Conservation (phyloP, 495 filamentous ascomycete species). For the Xylaria telfairii region DNA sequence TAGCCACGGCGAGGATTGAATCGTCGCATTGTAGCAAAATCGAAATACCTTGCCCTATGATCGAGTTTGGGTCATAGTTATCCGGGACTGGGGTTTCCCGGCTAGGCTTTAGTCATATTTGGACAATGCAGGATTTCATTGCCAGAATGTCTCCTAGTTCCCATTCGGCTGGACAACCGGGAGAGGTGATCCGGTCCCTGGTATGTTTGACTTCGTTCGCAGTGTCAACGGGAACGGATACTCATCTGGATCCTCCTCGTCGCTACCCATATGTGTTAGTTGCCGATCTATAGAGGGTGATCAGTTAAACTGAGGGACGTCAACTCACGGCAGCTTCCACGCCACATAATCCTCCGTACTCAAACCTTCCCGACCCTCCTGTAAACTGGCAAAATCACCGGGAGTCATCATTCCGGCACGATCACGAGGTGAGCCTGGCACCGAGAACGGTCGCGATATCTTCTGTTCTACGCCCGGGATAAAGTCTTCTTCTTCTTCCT, state of each 20-base stretch:
- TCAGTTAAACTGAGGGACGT: neutral
- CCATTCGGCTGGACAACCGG: constrained; percentile 50
- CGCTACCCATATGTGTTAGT: constrained; percentile 56
- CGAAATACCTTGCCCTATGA: neutral
- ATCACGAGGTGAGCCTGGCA: constrained; percentile 89
- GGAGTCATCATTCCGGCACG: constrained; percentile 98
- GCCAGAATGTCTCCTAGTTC: constrained; percentile 20
- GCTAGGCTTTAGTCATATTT: neutral
- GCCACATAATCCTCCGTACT: constrained; percentile 97
- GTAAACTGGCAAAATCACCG: constrained; percentile 93
- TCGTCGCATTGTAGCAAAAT: neutral
- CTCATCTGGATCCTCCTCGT: constrained; percentile 94
- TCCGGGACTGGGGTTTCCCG: neutral
- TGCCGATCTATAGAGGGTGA: neutral
- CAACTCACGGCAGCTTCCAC: constrained; percentile 94
- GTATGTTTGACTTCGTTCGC: constrained; percentile 45
- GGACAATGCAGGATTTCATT: neutral
- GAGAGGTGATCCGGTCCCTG: constrained; percentile 46
- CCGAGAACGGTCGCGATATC: constrained; percentile 90
- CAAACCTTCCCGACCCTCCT: constrained; percentile 91
- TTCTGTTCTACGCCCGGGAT: constrained; percentile 91
- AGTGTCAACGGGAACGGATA: constrained; percentile 92
- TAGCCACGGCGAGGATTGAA: neutral
- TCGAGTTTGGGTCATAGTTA: neutral
- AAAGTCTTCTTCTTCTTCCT: constrained; percentile 78